Conservation (phyloP, 352 stramenopile genomes). For the Pythium dissimile region DNA sequence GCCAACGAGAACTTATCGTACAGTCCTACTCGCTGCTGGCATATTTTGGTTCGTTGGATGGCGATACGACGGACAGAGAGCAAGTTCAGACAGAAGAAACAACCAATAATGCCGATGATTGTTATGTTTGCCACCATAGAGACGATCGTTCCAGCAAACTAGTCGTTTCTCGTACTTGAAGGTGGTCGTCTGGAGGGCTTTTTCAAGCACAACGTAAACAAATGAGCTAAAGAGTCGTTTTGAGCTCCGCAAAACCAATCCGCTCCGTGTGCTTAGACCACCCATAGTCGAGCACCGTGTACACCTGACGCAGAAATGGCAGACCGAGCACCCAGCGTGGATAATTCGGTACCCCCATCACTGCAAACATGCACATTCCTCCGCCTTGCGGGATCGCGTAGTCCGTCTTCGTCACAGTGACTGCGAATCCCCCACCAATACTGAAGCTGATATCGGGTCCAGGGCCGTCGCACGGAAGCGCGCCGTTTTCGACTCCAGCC, state of each 20-base stretch:
- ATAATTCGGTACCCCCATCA: background rate
- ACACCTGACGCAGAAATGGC: conserved; percentile 9
- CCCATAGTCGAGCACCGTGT: conserved; percentile 19
- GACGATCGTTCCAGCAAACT: no score
- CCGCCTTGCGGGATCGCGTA: conserved; percentile 2
- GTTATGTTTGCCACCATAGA: no score
- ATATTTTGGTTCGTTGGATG: no score
- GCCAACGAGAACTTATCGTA: no score
- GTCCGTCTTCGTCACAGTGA: conserved; percentile 18
- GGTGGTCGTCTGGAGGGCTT: no score
- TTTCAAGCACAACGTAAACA: no score
- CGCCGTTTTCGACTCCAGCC: conserved; percentile 7
- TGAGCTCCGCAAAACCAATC: conserved; percentile 11
- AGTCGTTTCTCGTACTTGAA: no score
- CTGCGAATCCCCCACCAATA: background rate
- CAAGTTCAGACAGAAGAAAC: no score
- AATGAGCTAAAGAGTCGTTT: no score
- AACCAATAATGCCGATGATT: no score
- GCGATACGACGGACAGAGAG: no score
- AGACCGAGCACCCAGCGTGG: background rate
- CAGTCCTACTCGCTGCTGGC: no score
- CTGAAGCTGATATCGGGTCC: conserved; percentile 14
- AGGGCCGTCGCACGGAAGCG: conserved; percentile 4
- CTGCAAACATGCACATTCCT: conserved; percentile 5
- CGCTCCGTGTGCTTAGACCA: background rate